Conservation (phyloP, 2,329 filamentous ascomycete genomes). For the Colletotrichum gigasporum region DNA sequence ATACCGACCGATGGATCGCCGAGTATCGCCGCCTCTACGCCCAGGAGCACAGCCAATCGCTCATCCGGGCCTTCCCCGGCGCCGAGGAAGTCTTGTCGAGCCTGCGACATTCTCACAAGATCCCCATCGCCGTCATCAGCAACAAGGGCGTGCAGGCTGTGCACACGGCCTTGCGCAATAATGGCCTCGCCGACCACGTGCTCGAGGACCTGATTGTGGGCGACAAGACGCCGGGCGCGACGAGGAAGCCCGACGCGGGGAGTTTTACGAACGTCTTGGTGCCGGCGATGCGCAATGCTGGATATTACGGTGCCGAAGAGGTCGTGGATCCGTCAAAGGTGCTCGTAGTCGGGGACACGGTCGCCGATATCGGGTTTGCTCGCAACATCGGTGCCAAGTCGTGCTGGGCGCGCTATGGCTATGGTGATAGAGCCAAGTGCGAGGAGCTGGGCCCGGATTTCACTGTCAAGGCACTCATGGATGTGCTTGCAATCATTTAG, state of each 20-base stretch:
- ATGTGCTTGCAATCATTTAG: constrained; percentile 9
- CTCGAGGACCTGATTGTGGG: constrained; percentile 27
- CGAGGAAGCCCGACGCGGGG: constrained; percentile 26
- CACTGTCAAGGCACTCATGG: neutral
- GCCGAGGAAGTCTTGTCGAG: constrained; percentile 16
- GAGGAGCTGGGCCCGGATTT: constrained; percentile 2
- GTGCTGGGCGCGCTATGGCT: constrained; percentile 29
- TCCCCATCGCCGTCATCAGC: constrained; percentile 29
- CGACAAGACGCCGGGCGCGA: constrained; percentile 30
- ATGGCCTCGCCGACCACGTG: constrained; percentile 7
- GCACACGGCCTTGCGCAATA: neutral
- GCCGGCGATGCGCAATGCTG: constrained; percentile 5
- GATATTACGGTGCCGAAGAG: neutral
- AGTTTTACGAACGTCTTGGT: constrained; percentile 27
- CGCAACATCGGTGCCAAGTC: constrained; percentile 27
- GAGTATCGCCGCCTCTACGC: constrained; percentile 27
- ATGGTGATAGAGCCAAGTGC: neutral
- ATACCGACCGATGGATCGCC: constrained; percentile 13
- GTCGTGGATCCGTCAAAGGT: constrained; percentile 2
- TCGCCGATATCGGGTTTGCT: constrained; percentile 30
- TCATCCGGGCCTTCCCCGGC: constrained; percentile 23
- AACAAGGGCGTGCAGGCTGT: constrained; percentile 7
- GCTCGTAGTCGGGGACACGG: constrained; percentile 32
- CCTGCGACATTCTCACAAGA: neutral
- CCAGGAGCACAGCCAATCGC: constrained; percentile 13